phyloP scores from a whole-genome alignment of 352 stramenopile species.

The Plasmopara halstedii region DNA sequence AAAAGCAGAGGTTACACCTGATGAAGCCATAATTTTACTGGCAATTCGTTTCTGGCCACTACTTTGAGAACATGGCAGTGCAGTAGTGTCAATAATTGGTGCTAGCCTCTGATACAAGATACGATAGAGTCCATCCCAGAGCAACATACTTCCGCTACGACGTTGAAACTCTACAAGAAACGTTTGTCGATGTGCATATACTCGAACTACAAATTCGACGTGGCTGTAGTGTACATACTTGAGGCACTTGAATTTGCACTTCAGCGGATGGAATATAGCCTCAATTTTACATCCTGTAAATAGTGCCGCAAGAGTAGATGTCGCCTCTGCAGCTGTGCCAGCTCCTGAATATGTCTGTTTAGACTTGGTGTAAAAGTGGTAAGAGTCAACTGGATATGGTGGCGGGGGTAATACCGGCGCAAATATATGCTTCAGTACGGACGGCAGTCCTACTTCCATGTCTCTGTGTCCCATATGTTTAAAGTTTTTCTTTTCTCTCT shows the following conservation, averaged over 20 bases:
- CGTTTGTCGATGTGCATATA: constrained; percentile 40
- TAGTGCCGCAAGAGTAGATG: constrained; percentile 21
- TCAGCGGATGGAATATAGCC: constrained; percentile 53
- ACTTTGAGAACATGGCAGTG: constrained; percentile 54
- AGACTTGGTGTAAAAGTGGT: constrained; percentile 67
- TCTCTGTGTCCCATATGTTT: constrained; percentile 14
- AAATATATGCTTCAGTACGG: constrained; percentile 32
- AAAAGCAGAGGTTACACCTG: not conserved
- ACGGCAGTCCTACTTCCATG: constrained; percentile 11
- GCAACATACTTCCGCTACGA: constrained; percentile 56
- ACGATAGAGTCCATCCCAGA: constrained; percentile 79
- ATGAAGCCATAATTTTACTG: constrained; percentile 1
- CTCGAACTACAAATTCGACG: constrained; percentile 69
- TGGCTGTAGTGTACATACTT: constrained; percentile 82
- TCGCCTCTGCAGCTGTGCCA: constrained; percentile 37
- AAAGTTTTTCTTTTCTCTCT: constrained; percentile 12
- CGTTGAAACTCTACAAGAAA: constrained; percentile 75
- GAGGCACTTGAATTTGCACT: constrained; percentile 85
- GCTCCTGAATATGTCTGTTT: constrained; percentile 14
- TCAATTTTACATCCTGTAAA: constrained; percentile 60
- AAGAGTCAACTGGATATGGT: constrained; percentile 74
- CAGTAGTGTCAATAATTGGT: constrained; percentile 37
- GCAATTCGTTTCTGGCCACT: constrained; percentile 52
- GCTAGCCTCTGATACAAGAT: constrained; percentile 56
- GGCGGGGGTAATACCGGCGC: constrained; percentile 46